phyloP scores from a whole-genome alignment of 1,284 basidiomycete genomes.

The Moniliophthora roreri region DNA sequence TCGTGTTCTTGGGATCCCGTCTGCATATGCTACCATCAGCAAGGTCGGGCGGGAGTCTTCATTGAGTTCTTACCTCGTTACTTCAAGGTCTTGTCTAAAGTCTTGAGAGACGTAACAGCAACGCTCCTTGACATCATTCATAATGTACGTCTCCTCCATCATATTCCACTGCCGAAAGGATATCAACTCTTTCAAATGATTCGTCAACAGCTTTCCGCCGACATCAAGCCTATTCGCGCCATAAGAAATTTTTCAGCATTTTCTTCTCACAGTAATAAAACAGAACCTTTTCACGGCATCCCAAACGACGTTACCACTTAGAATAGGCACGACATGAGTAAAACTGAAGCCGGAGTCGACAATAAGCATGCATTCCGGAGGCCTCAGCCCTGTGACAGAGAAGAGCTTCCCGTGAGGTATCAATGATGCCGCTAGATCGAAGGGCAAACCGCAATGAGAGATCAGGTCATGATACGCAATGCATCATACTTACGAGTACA shows the following conservation, averaged over 20 bases:
- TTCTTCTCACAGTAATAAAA: constrained; percentile 7
- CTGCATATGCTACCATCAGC: constrained; percentile 27
- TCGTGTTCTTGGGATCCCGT: constrained; percentile 53
- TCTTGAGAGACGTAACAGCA: constrained; percentile 86
- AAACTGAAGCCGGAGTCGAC: constrained; percentile 93
- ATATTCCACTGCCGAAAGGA: constrained; percentile 97
- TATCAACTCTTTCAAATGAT: constrained; percentile 90
- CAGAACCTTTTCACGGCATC: constrained; percentile 75
- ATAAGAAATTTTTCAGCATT: constrained; percentile 5
- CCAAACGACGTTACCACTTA: constrained; percentile 75
- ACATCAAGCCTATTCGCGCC: constrained; percentile 74
- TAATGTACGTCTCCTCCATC: constrained; percentile 94
- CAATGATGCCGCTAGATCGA: constrained; percentile 67
- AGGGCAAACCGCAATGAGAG: constrained; percentile 18
- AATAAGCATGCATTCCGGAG: constrained; percentile 80
- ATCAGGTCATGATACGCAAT: neutral
- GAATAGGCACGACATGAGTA: constrained; percentile 88
- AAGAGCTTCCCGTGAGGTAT: constrained; percentile 73
- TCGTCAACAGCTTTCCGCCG: constrained; percentile 92
- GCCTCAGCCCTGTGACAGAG: constrained; percentile 38
- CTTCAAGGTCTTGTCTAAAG: constrained; percentile 74
- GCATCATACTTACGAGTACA: constrained; percentile 67
- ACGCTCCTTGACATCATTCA: constrained; percentile 87
- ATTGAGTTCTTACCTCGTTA: constrained; percentile 63
- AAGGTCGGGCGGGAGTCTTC: constrained; percentile 10